Percentiles rank a stretch among this genome's conserved stretches.
phyloP scores from a whole-genome alignment of 1,284 basidiomycete genomes.

The Tetrapyrgos nigripes region DNA sequence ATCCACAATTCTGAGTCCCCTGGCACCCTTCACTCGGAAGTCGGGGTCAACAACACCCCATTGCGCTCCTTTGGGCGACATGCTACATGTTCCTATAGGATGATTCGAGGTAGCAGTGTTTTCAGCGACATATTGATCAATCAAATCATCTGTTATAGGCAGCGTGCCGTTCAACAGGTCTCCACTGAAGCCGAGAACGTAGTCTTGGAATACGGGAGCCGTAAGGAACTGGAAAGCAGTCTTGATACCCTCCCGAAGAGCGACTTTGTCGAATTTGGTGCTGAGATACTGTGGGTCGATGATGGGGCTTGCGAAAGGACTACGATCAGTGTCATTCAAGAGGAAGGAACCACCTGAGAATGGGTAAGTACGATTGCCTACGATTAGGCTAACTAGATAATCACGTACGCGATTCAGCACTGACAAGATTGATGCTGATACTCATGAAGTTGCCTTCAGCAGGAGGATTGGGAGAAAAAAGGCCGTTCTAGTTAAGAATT shows the following conservation, averaged over 20 bases:
- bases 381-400: neutral
- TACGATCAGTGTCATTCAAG: constrained; percentile 28
- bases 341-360: constrained; percentile 40
- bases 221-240: constrained; percentile 25
- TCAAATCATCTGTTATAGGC: constrained; percentile 28
- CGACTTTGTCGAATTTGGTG: constrained; percentile 30
- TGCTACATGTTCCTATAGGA: constrained; percentile 33
- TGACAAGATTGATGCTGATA: constrained; percentile 28
- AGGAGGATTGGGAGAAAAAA: constrained; percentile 8
- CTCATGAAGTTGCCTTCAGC: constrained; percentile 33
- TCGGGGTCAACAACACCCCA: constrained; percentile 56
- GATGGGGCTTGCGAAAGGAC: constrained; percentile 29
- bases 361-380: neutral
- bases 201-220: constrained; percentile 28
- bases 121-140: constrained; percentile 29
- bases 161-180: constrained; percentile 17
- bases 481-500: constrained; percentile 8
- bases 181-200: constrained; percentile 24
- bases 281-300: constrained; percentile 32
- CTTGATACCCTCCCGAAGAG: constrained; percentile 25
- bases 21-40: constrained; percentile 43
- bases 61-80: constrained; percentile 27
- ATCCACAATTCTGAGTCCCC: constrained; percentile 43
- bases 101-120: constrained; percentile 29
- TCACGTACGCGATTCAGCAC: constrained; percentile 34